Conservation (phyloP, 2,329 filamentous ascomycete species). For the Rhinocladiella mackenziei region DNA sequence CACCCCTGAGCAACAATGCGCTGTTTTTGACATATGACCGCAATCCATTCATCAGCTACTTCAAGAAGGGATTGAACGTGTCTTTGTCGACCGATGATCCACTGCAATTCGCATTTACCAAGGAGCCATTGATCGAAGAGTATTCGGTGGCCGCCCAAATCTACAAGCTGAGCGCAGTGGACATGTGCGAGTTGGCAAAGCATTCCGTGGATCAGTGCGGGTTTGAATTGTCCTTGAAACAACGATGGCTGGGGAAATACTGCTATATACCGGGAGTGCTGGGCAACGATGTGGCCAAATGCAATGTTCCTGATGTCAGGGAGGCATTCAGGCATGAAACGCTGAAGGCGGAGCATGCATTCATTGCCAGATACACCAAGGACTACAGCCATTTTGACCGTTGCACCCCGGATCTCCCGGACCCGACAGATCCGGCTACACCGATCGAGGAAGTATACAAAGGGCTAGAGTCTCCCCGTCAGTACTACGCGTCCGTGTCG, state of each 20-base stretch:
- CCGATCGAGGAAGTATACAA: constrained; percentile 24
- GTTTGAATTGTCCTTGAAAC: constrained; percentile 83
- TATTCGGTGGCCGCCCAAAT: constrained; percentile 98
- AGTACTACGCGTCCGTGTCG: constrained; percentile 28
- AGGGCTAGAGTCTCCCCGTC: constrained; percentile 26
- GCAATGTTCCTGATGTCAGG: constrained; percentile 89
- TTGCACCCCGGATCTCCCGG: constrained; percentile 27
- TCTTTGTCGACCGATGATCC: constrained; percentile 96
- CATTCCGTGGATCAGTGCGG: constrained; percentile 94
- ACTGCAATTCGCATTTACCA: constrained; percentile 96
- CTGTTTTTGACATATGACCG: constrained; percentile 94
- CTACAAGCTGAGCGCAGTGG: constrained; percentile 92
- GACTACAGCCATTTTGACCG: constrained; percentile 29
- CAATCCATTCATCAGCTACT: constrained; percentile 94
- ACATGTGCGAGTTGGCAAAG: constrained; percentile 98
- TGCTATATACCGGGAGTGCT: constrained; percentile 73
- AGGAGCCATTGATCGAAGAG: constrained; percentile 95
- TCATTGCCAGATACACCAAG: constrained; percentile 40
- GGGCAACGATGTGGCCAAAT: constrained; percentile 92
- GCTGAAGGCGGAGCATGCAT: constrained; percentile 72
- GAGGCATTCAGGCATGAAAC: constrained; percentile 89
- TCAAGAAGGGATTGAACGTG: constrained; percentile 89
- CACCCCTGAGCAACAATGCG: constrained; percentile 96
- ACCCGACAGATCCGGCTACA: constrained; percentile 18
- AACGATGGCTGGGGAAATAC: constrained; percentile 80